phyloP scores from a whole-genome alignment of 2,329 filamentous ascomycete genomes.

The Diatrype stigma region DNA sequence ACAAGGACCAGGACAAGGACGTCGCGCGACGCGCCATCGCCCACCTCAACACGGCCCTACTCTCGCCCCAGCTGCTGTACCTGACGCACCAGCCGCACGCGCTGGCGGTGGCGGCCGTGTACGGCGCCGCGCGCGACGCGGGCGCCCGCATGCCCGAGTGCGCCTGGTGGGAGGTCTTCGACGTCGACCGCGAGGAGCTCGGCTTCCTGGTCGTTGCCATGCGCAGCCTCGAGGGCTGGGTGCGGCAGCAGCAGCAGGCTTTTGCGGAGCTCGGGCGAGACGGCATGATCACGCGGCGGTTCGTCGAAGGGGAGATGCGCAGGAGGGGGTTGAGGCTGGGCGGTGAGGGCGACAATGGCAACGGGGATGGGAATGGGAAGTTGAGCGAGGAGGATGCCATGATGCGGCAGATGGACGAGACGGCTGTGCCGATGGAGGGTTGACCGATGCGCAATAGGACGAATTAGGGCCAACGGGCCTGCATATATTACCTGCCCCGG shows the following conservation, averaged over 20 bases:
- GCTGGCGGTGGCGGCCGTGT: constrained; percentile 83
- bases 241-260: constrained; percentile 52
- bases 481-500: too few species aligned
- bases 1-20: too few species aligned
- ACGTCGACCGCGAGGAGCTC: constrained; percentile 89
- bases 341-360: constrained; percentile 26
- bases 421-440: constrained; percentile 26
- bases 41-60: constrained; percentile 79
- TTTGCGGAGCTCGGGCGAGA: constrained; percentile 41
- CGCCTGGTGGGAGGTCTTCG: constrained; percentile 98
- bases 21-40: constrained; percentile 65
- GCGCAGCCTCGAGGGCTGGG: constrained; percentile 72
- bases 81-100: constrained; percentile 86
- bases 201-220: constrained; percentile 88
- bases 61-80: constrained; percentile 86
- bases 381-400: constrained; percentile 40
- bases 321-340: constrained; percentile 39
- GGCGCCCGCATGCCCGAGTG: constrained; percentile 74
- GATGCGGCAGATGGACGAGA: constrained; percentile 37
- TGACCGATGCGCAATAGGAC: too few species aligned
- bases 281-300: constrained; percentile 54
- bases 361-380: constrained; percentile 12
- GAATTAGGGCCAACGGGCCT: too few species aligned
- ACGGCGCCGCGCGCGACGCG: constrained; percentile 76
- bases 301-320: constrained; percentile 57